A percentile compares a stretch with the other conserved stretches of the same genome.
These are phyloP conservation scores for Fusarium sp. DNA, from an alignment of 2,329 filamentous ascomycete genomes.

Conservation along the genomic window DNA sequence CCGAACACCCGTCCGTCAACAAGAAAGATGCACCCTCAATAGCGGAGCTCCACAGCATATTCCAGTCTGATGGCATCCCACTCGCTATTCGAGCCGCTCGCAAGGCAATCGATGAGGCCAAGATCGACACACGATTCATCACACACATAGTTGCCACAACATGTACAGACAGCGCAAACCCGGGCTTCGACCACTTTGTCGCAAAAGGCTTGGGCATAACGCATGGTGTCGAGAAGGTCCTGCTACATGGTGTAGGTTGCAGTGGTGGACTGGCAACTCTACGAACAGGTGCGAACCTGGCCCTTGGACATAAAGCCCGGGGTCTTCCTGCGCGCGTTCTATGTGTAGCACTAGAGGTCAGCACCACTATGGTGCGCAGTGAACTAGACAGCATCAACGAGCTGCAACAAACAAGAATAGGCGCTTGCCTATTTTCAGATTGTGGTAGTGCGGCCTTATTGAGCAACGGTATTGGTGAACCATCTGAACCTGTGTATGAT, in stretches of 20 bases:
- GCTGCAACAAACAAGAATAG: slow-evolving; percentile 72
- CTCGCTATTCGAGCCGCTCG: slow-evolving; percentile 67
- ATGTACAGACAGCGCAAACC: slow-evolving; percentile 77
- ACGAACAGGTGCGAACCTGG: slow-evolving; percentile 75
- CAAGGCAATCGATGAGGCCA: slow-evolving; percentile 69
- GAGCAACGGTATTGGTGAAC: slow-evolving; percentile 71
- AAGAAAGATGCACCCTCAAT: slow-evolving; percentile 65
- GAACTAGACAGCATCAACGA: slow-evolving; percentile 74
- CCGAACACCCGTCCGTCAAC: slow-evolving; percentile 73
- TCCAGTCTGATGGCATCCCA: slow-evolving; percentile 69
- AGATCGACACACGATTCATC: slow-evolving; percentile 65
- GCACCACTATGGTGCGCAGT: slow-evolving; percentile 71
- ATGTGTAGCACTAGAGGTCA: slow-evolving; percentile 74
- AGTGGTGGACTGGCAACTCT: slow-evolving; percentile 73
- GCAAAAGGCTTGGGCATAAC: slow-evolving; percentile 69
- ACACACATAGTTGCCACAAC: slow-evolving; percentile 77
- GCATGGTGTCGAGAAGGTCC: slow-evolving; percentile 72
- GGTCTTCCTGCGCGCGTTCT: slow-evolving; percentile 72
- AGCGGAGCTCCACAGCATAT: slow-evolving; percentile 66
- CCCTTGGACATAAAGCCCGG: slow-evolving; percentile 71
- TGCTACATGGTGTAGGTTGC: slow-evolving; percentile 76
- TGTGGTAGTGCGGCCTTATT: slow-evolving; percentile 75
- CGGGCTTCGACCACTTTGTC: slow-evolving; percentile 76
- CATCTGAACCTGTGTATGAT: slow-evolving; percentile 65
- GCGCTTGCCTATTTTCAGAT: slow-evolving; percentile 76